These are phyloP conservation scores for Tulasnella sp. DNA, from an alignment of 768 basidiomycete genomes.

Conservation along the genomic window DNA sequence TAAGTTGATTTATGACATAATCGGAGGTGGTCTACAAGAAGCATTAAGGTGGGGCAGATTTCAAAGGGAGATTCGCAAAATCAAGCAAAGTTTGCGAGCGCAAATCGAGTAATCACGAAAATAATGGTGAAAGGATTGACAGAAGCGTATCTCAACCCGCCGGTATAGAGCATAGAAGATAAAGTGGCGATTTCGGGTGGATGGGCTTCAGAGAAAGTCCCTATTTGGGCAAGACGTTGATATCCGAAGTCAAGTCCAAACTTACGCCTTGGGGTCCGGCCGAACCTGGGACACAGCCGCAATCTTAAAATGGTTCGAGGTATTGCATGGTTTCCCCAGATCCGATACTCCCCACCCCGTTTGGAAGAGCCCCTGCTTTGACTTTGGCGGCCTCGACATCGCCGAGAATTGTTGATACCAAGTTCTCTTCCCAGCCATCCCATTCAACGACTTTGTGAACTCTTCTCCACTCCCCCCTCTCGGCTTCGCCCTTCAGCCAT, in stretches of 20 bases:
- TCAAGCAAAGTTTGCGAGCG: no score
- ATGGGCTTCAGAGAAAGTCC: no score
- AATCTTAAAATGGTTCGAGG: not conserved
- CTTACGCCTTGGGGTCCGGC: not conserved
- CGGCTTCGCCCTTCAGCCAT: constrained; percentile 68
- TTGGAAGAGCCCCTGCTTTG: not conserved
- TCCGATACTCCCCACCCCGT: not conserved
- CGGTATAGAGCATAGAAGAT: no score
- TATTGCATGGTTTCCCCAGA: not conserved
- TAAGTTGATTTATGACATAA: no score
- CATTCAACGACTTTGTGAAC: constrained; percentile 76
- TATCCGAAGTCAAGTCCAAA: not conserved
- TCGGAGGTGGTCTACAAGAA: no score
- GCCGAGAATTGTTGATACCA: constrained; percentile 64
- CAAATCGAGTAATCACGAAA: no score
- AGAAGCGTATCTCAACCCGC: no score
- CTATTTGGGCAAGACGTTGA: no score
- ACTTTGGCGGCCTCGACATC: constrained; percentile 6
- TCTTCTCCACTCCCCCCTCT: constrained; percentile 54
- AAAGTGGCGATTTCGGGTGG: no score
- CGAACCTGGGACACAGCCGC: not conserved
- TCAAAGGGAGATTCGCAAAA: no score
- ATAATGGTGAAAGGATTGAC: no score
- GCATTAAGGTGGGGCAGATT: no score
- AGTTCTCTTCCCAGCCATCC: constrained; percentile 87